A percentile compares a stretch with the other conserved stretches of the same genome.
These are phyloP conservation scores for Platanthera guangdongensis DNA, from an alignment of 106 monocot species.

Conservation along the genomic window DNA sequence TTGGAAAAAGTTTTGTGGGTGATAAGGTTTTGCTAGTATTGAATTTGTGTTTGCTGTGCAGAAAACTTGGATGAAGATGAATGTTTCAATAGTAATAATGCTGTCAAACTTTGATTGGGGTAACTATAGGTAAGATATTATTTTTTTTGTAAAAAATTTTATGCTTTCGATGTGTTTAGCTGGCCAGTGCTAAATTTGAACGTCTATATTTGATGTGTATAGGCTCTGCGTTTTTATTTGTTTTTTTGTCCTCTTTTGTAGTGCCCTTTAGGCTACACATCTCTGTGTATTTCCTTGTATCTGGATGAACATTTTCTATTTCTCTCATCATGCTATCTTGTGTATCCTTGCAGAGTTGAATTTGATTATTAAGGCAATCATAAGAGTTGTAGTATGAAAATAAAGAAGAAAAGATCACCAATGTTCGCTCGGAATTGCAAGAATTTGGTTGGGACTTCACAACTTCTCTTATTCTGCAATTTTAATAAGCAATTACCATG, in stretches of 20 bases:
- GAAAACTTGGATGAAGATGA: conserved; percentile 10
- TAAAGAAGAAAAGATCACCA: not conserved
- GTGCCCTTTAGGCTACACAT: too few species aligned
- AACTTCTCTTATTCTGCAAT: too few species aligned
- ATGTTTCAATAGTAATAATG: not conserved
- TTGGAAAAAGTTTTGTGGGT: not conserved
- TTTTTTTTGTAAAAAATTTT: not conserved
- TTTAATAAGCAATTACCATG: too few species aligned
- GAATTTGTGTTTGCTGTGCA: not conserved
- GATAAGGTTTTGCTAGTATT: not conserved
- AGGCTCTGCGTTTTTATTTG: too few species aligned
- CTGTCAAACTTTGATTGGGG: not conserved
- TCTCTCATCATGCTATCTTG: not conserved
- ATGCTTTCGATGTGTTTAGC: not conserved
- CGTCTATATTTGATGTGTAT: too few species aligned
- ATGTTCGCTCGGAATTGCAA: too few species aligned
- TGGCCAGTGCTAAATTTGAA: too few species aligned
- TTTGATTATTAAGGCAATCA: not conserved
- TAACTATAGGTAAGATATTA: not conserved
- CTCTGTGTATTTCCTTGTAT: too few species aligned
- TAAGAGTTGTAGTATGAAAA: not conserved
- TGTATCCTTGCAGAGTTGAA: not conserved
- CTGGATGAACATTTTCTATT: too few species aligned
- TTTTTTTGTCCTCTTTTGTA: too few species aligned
- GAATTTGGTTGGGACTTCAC: too few species aligned